Conservation (phyloP, 306 rosid genomes). For the cucumber (Cucumis sativus) region Cucumber_9930_V3 NC_026656.2:15602001-15602500, state of each 20-base stretch:
- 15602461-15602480: not conserved
- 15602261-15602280: slow-evolving; percentile 34
- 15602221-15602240: slow-evolving; percentile 28
- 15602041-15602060: not conserved
- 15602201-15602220: slow-evolving; percentile 6
- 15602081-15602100: not conserved
- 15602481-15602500: not conserved
- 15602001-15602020: not conserved
- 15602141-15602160: not conserved
- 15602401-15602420: not conserved
- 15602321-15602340: slow-evolving; percentile 30
- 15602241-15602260: slow-evolving; percentile 28
- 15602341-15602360: not conserved
- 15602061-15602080: not conserved
- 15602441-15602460: not conserved
- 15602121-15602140: not conserved
- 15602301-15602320: slow-evolving; percentile 38
- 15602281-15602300: slow-evolving; percentile 45
- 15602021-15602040: not conserved
- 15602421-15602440: not conserved
- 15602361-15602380: not conserved
- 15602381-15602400: not conserved
- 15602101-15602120: not conserved
- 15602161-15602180: not conserved
- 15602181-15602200: slow-evolving; percentile 1